A percentile compares a stretch with the other conserved stretches of the same genome.
Conservation (phyloP, 345 rosid species). For the Trapa bicornis region DNA sequence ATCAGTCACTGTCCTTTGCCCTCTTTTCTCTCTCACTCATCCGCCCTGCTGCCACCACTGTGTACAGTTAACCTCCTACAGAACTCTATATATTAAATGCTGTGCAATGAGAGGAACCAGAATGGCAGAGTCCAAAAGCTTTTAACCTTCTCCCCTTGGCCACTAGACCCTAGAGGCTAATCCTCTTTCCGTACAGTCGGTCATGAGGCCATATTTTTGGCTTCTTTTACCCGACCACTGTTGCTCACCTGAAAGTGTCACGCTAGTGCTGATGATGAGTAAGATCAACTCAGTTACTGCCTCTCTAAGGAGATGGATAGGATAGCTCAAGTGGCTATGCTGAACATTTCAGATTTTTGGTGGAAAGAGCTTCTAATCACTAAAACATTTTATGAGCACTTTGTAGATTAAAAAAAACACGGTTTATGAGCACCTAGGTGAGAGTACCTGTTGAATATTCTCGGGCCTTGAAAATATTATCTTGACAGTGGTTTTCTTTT, state of each 20-base stretch:
- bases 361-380: neutral
- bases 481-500: neutral
- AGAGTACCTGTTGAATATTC: too few relatives aligned
- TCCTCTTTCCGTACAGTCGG: neutral
- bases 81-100: conserved; percentile 3
- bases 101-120: neutral
- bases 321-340: neutral
- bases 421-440: too few relatives aligned
- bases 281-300: neutral
- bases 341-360: too few relatives aligned
- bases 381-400: neutral
- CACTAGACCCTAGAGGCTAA: neutral
- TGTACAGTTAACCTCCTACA: conserved; percentile 19
- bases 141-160: neutral
- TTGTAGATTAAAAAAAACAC: neutral
- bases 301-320: neutral
- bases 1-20: conserved; percentile 15
- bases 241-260: neutral
- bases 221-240: conserved; percentile 1
- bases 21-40: neutral
- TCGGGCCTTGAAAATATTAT: neutral
- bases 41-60: conserved; percentile 5
- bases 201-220: neutral
- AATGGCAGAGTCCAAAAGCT: too few relatives aligned
- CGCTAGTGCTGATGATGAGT: neutral